Evolutionary conservation across 495 filamentous ascomycete genomes (phyloP).

Genomic region (Apodospora peruviana): DNA sequence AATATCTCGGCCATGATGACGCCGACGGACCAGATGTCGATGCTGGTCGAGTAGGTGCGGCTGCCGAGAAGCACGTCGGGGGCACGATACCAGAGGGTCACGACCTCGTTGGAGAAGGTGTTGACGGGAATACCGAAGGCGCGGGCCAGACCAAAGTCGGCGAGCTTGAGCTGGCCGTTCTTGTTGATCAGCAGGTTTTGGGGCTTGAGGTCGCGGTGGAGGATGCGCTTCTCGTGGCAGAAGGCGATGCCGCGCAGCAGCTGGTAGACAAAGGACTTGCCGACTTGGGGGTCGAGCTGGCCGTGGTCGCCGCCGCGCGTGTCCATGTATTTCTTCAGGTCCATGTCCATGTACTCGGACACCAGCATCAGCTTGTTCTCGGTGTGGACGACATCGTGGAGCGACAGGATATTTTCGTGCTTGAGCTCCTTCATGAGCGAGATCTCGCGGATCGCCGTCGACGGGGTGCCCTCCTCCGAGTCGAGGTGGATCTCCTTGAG

Average conservation of each 20-base stretch:
- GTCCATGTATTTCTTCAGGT: slow-evolving; percentile 99
- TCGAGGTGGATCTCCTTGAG: slow-evolving; percentile 99
- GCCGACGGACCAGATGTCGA: slow-evolving; percentile 96
- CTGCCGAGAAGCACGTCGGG: slow-evolving; percentile 89
- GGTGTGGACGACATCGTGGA: slow-evolving; percentile 98
- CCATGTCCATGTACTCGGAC: slow-evolving; percentile 96
- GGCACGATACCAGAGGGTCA: slow-evolving; percentile 93
- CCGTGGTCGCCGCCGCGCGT: slow-evolving; percentile 79
- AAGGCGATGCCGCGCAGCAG: slow-evolving; percentile 90
- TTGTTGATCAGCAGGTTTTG: slow-evolving; percentile 94
- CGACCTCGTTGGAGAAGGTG: slow-evolving; percentile 96
- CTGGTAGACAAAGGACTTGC: slow-evolving; percentile 98
- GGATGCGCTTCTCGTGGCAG: slow-evolving; percentile 91
- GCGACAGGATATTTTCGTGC: slow-evolving; percentile 93
- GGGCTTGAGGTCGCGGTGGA: too few relatives aligned
- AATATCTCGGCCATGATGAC: slow-evolving; percentile 99
- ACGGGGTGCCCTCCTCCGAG: slow-evolving; percentile 95
- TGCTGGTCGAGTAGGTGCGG: slow-evolving; percentile 92
- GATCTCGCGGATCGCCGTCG: slow-evolving; percentile 97
- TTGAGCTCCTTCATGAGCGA: slow-evolving; percentile 98
- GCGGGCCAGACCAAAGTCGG: slow-evolving; percentile 89
- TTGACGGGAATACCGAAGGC: slow-evolving; percentile 97
- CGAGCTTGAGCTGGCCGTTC: slow-evolving; percentile 87
- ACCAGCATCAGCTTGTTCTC: slow-evolving; percentile 99
- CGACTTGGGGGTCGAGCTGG: slow-evolving; percentile 72